A percentile compares a stretch with the other conserved stretches of the same genome.
These are phyloP conservation scores for Moniliella sp. DNA, from an alignment of 1,284 basidiomycete genomes.

Conservation along the genomic window DNA sequence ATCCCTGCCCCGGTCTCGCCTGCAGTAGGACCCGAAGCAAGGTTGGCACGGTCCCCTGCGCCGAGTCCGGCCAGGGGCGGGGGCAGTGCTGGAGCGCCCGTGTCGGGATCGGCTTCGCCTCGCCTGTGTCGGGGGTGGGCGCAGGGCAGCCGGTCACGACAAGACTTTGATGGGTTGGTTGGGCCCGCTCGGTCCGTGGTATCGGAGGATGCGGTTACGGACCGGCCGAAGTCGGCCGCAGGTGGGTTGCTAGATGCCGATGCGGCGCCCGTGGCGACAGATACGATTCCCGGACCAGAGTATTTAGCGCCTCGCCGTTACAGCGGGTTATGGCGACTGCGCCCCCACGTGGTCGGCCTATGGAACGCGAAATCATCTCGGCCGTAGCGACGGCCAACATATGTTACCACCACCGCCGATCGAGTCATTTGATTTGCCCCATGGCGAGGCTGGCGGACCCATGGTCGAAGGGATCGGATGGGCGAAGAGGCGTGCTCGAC, in stretches of 20 bases:
- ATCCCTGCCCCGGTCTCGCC: too few relatives aligned
- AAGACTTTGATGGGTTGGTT: too few relatives aligned
- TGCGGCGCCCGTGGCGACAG: not conserved
- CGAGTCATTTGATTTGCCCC: slow-evolving; percentile 5
- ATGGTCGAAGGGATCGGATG: not conserved
- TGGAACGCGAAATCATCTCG: slow-evolving; percentile 14
- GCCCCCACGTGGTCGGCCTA: slow-evolving; percentile 3
- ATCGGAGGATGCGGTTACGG: not conserved
- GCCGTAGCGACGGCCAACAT: slow-evolving; percentile 15
- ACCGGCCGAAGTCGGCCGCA: not conserved
- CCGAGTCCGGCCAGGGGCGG: too few relatives aligned
- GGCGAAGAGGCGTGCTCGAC: not conserved
- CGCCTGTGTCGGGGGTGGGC: too few relatives aligned
- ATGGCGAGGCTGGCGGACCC: not conserved
- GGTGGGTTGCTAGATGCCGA: not conserved
- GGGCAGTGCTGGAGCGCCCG: too few relatives aligned
- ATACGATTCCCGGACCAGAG: slow-evolving; percentile 12
- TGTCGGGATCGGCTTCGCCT: too few relatives aligned
- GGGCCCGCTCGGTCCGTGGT: not conserved
- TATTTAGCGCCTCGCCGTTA: slow-evolving; percentile 6
- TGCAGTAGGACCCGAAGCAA: too few relatives aligned
- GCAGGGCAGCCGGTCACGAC: too few relatives aligned
- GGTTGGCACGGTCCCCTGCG: too few relatives aligned
- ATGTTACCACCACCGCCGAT: slow-evolving; percentile 3
- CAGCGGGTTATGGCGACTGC: slow-evolving; percentile 14